Percentiles rank a stretch among this genome's conserved stretches.
phyloP scores from a whole-genome alignment of 176 grass and related monocot species.

The Oryza meyeriana region DNA sequence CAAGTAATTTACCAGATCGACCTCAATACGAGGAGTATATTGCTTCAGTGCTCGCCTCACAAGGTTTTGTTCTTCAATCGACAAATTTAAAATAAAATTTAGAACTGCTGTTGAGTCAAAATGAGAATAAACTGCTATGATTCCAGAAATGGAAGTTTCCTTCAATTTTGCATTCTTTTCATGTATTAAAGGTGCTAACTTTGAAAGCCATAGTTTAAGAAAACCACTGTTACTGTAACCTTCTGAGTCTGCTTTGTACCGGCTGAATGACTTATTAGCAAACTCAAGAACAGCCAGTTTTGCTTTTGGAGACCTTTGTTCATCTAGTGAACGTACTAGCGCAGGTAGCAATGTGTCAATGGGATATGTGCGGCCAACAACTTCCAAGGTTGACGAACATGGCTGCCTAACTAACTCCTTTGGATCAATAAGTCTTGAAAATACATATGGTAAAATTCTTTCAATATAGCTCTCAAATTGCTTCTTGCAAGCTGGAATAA shows the following conservation, averaged over 20 bases:
- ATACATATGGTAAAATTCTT: slow-evolving; percentile 74
- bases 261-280: slow-evolving; percentile 74
- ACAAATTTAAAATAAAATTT: slow-evolving; percentile 85
- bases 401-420: slow-evolving; percentile 82
- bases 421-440: slow-evolving; percentile 70
- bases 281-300: slow-evolving; percentile 87
- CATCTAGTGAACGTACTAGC: slow-evolving; percentile 83
- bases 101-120: slow-evolving; percentile 76
- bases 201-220: slow-evolving; percentile 91
- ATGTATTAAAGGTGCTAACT: slow-evolving; percentile 77
- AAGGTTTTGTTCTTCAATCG: slow-evolving; percentile 76
- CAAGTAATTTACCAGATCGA: slow-evolving; percentile 88
- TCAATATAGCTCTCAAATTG: slow-evolving; percentile 73
- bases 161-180: slow-evolving; percentile 89
- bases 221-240: slow-evolving; percentile 72
- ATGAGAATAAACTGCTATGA: slow-evolving; percentile 86
- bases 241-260: slow-evolving; percentile 59
- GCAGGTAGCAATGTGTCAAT: slow-evolving; percentile 85
- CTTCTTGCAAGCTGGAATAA: slow-evolving; percentile 83
- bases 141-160: slow-evolving; percentile 80
- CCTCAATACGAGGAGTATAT: slow-evolving; percentile 86
- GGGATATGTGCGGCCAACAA: slow-evolving; percentile 65
- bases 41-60: slow-evolving; percentile 83
- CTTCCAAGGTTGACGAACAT: slow-evolving; percentile 64
- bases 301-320: slow-evolving; percentile 84